Conservation (phyloP, 1,284 basidiomycete species). For the Ustilago crameri region DNA sequence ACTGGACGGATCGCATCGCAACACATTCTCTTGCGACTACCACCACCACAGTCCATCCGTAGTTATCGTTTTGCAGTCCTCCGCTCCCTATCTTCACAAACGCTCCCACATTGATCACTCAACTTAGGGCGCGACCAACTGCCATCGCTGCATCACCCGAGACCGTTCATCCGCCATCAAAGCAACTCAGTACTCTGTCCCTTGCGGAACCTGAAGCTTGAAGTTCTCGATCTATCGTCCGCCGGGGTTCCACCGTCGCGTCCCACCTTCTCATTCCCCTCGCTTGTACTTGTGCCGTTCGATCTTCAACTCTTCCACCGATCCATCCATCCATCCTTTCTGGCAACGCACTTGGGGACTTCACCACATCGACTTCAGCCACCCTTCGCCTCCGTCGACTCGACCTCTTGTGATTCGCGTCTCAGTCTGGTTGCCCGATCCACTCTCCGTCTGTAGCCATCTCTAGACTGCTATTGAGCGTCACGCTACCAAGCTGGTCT, state of each 20-base stretch:
- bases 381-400: neutral
- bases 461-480: too few relatives aligned
- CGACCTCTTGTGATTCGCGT: too few relatives aligned
- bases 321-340: neutral
- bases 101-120: neutral
- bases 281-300: neutral
- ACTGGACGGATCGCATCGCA: neutral
- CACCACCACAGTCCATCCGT: neutral
- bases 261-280: neutral
- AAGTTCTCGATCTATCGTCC: neutral
- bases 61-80: neutral
- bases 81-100: neutral
- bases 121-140: neutral
- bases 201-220: neutral
- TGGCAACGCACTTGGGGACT: neutral
- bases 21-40: neutral
- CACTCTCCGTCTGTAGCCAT: too few relatives aligned
- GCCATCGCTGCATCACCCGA: neutral
- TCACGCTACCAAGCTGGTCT: too few relatives aligned
- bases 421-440: too few relatives aligned
- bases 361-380: neutral
- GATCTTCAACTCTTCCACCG: neutral
- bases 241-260: neutral
- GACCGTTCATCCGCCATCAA: neutral
- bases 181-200: neutral